phyloP scores from a whole-genome alignment of 2,329 filamentous ascomycete species.

The Remersonia thermophila region DNA sequence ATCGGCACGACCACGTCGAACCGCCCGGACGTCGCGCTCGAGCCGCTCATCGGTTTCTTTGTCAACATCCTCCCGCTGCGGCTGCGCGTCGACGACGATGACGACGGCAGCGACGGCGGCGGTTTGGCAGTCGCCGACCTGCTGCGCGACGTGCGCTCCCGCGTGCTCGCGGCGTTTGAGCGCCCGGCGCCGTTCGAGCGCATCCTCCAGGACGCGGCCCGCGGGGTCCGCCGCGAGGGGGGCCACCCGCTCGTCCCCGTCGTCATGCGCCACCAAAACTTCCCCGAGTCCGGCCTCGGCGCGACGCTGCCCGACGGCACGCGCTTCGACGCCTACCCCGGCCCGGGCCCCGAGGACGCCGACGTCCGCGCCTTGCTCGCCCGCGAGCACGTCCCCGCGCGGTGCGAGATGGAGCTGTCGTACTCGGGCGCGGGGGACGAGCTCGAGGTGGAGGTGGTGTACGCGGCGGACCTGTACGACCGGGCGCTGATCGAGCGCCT shows the following conservation, averaged over 20 bases:
- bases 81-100: slow-evolving; percentile 1
- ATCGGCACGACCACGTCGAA: slow-evolving; percentile 3
- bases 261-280: slow-evolving; percentile 4
- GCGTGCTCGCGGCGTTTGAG: slow-evolving; percentile 1
- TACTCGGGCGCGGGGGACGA: slow-evolving; percentile 2
- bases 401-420: slow-evolving; percentile 5
- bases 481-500: slow-evolving; percentile 3
- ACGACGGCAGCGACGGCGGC: too few relatives aligned
- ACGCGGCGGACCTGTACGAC: slow-evolving; percentile 2
- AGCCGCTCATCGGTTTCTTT: slow-evolving; percentile 4
- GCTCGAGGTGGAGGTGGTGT: slow-evolving; percentile 1
- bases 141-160: background rate
- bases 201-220: background rate
- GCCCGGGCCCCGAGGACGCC: background rate
- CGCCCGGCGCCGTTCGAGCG: slow-evolving; percentile 2
- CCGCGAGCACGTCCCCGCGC: background rate
- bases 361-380: background rate
- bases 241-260: slow-evolving; percentile 3
- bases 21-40: slow-evolving; percentile 2
- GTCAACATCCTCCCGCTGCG: slow-evolving; percentile 5
- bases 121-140: slow-evolving; percentile 3
- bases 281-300: slow-evolving; percentile 1
- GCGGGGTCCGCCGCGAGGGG: background rate
- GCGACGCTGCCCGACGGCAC: background rate
- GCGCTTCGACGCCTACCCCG: background rate